A percentile compares a stretch with the other conserved stretches of the same genome.
phyloP scores from a whole-genome alignment of 208 protist species.

The Leishmania tropica region DNA sequence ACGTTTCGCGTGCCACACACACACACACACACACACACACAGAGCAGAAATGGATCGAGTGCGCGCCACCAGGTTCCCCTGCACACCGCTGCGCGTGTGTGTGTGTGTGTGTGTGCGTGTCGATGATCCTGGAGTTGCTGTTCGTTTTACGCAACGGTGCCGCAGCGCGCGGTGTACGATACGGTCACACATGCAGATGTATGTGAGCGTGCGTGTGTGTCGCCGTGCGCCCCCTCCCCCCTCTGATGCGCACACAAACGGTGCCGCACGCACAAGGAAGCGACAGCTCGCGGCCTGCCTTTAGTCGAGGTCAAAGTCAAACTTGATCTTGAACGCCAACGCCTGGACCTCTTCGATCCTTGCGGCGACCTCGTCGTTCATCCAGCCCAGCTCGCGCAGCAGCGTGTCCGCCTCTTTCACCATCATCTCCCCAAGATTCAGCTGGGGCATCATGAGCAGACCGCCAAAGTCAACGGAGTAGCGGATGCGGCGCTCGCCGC shows the following conservation, averaged over 20 bases:
- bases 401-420: conserved; percentile 71
- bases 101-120: too few relatives aligned
- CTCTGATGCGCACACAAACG: neutral
- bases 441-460: conserved; percentile 85
- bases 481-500: conserved; percentile 78
- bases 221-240: too few relatives aligned
- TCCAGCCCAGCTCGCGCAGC: conserved; percentile 71
- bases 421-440: conserved; percentile 83
- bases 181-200: too few relatives aligned
- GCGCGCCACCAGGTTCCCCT: too few relatives aligned
- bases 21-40: neutral
- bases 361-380: conserved; percentile 60
- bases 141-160: too few relatives aligned
- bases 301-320: conserved; percentile 87
- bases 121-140: too few relatives aligned
- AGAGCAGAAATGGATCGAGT: neutral
- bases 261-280: neutral
- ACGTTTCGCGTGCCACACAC: neutral
- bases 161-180: too few relatives aligned
- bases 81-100: neutral
- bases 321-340: conserved; percentile 56
- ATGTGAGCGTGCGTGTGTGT: too few relatives aligned
- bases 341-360: conserved; percentile 61
- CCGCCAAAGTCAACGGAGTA: conserved; percentile 82
- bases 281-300: neutral